Conservation (phyloP, 225 moss, liverwort and hornwort species). For the Marchantia paleacea region DNA sequence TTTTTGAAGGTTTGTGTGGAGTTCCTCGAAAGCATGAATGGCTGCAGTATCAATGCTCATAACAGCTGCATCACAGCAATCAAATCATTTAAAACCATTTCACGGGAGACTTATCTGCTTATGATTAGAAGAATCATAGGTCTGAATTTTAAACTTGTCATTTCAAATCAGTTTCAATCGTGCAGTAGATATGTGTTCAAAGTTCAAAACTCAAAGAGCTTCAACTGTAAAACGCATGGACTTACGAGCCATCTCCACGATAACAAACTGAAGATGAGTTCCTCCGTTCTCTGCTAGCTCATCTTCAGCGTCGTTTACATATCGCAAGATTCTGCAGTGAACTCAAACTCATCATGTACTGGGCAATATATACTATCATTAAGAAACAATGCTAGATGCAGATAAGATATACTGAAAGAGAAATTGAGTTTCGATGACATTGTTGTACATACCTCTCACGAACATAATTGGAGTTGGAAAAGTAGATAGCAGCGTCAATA, state of each 20-base stretch:
- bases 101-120: too few relatives aligned
- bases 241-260: constrained; percentile 37
- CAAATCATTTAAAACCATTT: background rate
- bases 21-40: constrained; percentile 43
- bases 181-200: too few relatives aligned
- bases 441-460: constrained; percentile 37
- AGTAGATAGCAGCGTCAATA: constrained; percentile 53
- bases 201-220: too few relatives aligned
- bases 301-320: constrained; percentile 34
- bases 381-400: background rate
- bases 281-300: background rate
- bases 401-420: background rate
- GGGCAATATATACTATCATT: background rate
- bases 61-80: constrained; percentile 31
- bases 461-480: constrained; percentile 55
- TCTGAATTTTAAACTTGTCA: too few relatives aligned
- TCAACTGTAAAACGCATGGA: background rate
- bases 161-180: too few relatives aligned
- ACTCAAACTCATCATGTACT: background rate
- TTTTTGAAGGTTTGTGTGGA: constrained; percentile 28
- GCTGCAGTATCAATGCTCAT: constrained; percentile 55
- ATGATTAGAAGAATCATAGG: too few relatives aligned
- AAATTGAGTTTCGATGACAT: background rate
- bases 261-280: constrained; percentile 37
- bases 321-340: constrained; percentile 25